Base-by-base conservation (phyloP, 345 rosid species). In the Eucalyptus sp. region DNA sequence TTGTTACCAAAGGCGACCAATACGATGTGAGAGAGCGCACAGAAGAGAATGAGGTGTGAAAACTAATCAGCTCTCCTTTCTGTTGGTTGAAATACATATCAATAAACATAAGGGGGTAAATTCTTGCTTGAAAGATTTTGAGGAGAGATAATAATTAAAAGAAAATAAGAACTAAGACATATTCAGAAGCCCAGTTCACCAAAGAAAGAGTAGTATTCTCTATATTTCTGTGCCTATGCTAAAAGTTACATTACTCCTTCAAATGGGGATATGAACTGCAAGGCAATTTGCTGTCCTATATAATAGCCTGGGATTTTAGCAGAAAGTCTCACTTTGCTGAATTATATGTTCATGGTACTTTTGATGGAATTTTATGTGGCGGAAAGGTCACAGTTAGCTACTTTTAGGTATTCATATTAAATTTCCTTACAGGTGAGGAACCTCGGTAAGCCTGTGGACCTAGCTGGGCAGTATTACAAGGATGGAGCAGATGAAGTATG, bases 381-480 rank as follows among this genome's bases (percentile, higher is more conserved):
- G 7, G 84, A 37, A 86, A 12, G 43, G 31, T 86, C 29, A 54
- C 27, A 86, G 29, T 86, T 50, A 13, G 87, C 64, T 31, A 24
- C 51, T 87, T 87, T n/a, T 64, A n/a, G 64, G 49, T 24, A 48
- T 50, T 76, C 29, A 43, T n/a, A 51, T 76, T 24, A 79, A 12
- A 31, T 24, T 31, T 79, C 56, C 48, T 83, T 87, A 71, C 90
- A 98, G 99, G 99, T 97, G 89, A 92, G 99, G 91, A 98, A 98
- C 94, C 99, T 98, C 87, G 99, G 99, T 88, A 98, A 98, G 92
- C 99, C 99, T 58, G 99, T 98, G 90, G 99, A 96, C 90, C 97
- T 97, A 91, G 98, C 99, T 85, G 87, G 94, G 81, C 97, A 95
- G 93, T 98, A 97, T 91, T 98, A 98, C 92, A 92, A 90, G 91